A percentile compares a stretch with the other conserved stretches of the same genome.
Conservation (phyloP, 2,329 filamentous ascomycete genomes). For the Emmonsia crescens region DNA sequence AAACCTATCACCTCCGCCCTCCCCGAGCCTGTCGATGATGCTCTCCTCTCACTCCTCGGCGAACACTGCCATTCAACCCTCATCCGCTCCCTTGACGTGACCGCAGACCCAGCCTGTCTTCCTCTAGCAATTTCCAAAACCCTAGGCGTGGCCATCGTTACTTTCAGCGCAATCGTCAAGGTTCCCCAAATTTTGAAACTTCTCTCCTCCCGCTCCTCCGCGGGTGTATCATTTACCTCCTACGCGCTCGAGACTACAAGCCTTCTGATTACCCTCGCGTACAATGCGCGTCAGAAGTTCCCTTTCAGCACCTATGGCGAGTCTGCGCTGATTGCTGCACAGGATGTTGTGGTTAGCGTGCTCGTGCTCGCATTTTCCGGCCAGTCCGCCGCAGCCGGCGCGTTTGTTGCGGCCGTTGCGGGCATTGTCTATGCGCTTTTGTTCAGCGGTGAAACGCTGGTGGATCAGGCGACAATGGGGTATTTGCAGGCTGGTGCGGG, state of each 20-base stretch:
- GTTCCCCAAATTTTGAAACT: conserved; percentile 95
- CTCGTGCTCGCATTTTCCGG: conserved; percentile 78
- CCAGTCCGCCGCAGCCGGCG: conserved; percentile 54
- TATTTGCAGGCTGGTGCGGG: conserved; percentile 79
- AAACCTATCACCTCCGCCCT: conserved; percentile 61
- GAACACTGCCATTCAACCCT: conserved; percentile 74
- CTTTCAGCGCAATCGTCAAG: conserved; percentile 83
- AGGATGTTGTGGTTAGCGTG: conserved; percentile 83
- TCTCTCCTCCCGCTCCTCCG: conserved; percentile 64
- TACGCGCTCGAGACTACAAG: conserved; percentile 85
- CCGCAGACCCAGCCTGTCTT: conserved; percentile 64
- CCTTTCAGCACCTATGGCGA: conserved; percentile 97
- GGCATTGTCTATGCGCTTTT: conserved; percentile 61
- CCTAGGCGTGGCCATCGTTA: conserved; percentile 87
- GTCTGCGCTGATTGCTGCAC: conserved; percentile 78
- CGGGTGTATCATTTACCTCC: conserved; percentile 76
- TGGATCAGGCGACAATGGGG: conserved; percentile 56
- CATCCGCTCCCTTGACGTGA: conserved; percentile 68
- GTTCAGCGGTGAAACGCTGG: conserved; percentile 44
- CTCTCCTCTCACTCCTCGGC: conserved; percentile 71
- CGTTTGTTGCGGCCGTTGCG: conserved; percentile 68
- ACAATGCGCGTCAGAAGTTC: conserved; percentile 82
- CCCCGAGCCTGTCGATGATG: conserved; percentile 61
- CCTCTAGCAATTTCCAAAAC: conserved; percentile 87
- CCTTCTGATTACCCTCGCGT: conserved; percentile 81